A percentile compares a stretch with the other conserved stretches of the same genome.
Evolutionary conservation across 768 basidiomycete species (phyloP).

Genomic region (Lactarius sanguifluus): DNA sequence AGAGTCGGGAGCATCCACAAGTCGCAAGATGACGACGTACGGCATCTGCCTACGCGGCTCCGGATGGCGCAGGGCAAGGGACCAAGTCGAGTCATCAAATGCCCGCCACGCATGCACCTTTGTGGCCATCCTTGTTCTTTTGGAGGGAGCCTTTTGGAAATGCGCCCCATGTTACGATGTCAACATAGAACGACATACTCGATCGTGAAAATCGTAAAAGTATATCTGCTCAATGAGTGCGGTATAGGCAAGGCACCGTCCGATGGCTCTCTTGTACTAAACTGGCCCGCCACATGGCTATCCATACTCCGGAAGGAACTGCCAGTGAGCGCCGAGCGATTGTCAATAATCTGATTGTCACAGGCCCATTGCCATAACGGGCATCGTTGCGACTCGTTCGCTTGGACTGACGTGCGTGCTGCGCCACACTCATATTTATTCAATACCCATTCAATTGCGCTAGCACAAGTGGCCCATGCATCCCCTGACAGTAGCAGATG

Average conservation of each 20-base stretch:
- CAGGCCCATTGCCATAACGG: not conserved
- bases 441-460: not conserved
- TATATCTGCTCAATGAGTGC: not conserved
- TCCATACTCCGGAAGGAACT: not conserved
- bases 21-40: not conserved
- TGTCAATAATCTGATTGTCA: not conserved
- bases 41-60: not conserved
- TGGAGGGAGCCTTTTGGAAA: not conserved
- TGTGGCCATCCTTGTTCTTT: conserved; percentile 22
- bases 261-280: not conserved
- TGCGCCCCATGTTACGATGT: conserved; percentile 15
- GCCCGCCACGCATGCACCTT: not conserved
- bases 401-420: not conserved
- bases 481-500: not conserved
- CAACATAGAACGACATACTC: not conserved
- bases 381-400: not conserved
- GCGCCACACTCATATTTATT: not conserved
- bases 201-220: not conserved
- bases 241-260: not conserved
- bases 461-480: not conserved
- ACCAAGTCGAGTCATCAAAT: conserved; percentile 3
- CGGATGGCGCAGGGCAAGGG: conserved; percentile 9
- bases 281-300: not conserved
- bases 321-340: not conserved
- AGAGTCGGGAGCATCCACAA: not conserved